Evolutionary conservation across 2,329 filamentous ascomycete genomes (phyloP).

Genomic region (Venturia nashicola): DNA sequence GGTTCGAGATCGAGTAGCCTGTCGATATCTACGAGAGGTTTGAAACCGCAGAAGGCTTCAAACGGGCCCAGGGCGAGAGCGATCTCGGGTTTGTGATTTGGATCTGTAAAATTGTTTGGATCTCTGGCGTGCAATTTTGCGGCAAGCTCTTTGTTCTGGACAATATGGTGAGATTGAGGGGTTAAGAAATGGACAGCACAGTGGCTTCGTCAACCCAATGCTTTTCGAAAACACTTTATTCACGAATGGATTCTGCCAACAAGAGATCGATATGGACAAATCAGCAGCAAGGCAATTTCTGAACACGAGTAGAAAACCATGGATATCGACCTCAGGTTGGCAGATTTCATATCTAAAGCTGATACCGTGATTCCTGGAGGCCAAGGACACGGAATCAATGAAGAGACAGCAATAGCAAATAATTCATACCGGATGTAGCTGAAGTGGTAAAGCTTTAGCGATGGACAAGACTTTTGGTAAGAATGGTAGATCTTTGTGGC

Average conservation of each 20-base stretch:
- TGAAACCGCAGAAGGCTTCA: slow-evolving; percentile 66
- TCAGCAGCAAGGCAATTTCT: too few species aligned
- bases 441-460: slow-evolving; percentile 60
- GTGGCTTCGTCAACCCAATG: too few species aligned
- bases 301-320: slow-evolving; percentile 8
- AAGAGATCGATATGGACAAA: too few species aligned
- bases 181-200: too few species aligned
- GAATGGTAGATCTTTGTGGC: slow-evolving; percentile 52
- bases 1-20: slow-evolving; percentile 39
- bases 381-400: neutral
- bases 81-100: slow-evolving; percentile 73
- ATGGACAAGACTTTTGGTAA: slow-evolving; percentile 69
- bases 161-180: neutral
- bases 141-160: slow-evolving; percentile 51
- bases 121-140: slow-evolving; percentile 50
- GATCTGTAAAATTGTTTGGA: slow-evolving; percentile 54
- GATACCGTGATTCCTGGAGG: too few species aligned
- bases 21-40: slow-evolving; percentile 49
- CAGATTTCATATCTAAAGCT: neutral
- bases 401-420: too few species aligned
- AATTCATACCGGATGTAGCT: slow-evolving; percentile 48
- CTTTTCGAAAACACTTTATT: too few species aligned
- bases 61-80: slow-evolving; percentile 59
- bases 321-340: neutral
- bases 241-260: too few species aligned